These are phyloP conservation scores for Parasarocladium wereldwijsianum DNA, from an alignment of 2,329 filamentous ascomycete genomes.

Conservation along the genomic window DNA sequence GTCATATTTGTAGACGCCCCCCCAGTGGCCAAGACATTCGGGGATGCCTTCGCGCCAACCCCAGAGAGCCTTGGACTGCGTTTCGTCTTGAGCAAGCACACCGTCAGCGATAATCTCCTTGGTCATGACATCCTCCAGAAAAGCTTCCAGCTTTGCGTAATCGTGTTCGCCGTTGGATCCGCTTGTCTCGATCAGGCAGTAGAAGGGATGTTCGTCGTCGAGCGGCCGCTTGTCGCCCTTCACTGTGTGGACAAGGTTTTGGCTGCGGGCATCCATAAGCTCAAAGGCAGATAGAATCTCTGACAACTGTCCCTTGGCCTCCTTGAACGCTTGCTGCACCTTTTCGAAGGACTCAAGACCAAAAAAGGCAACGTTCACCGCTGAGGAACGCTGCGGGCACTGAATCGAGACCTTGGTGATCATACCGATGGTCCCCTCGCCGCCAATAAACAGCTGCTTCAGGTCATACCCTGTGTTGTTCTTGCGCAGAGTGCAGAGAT, in stretches of 20 bases:
- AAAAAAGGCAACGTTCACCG: constrained; percentile 90
- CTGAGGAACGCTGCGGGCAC: constrained; percentile 74
- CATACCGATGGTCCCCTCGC: constrained; percentile 87
- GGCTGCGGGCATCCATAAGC: constrained; percentile 80
- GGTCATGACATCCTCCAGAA: constrained; percentile 84
- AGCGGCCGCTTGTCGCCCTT: constrained; percentile 68
- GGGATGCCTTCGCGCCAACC: constrained; percentile 86
- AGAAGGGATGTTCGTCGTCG: constrained; percentile 78
- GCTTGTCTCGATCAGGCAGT: constrained; percentile 92
- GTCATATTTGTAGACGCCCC: constrained; percentile 97
- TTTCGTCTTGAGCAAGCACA: constrained; percentile 84
- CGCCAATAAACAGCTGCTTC: constrained; percentile 93
- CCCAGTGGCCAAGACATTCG: constrained; percentile 77
- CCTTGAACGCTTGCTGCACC: constrained; percentile 70
- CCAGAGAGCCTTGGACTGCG: constrained; percentile 77
- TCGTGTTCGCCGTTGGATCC: constrained; percentile 92
- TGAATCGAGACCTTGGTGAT: constrained; percentile 83
- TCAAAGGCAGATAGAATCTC: constrained; percentile 97
- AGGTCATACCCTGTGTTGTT: constrained; percentile 98
- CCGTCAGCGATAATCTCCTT: constrained; percentile 79
- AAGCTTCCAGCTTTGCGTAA: constrained; percentile 74
- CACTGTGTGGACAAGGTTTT: constrained; percentile 60
- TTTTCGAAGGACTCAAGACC: constrained; percentile 83
- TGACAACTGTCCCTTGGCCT: constrained; percentile 78
- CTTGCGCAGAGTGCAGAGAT: constrained; percentile 78